These are phyloP conservation scores for Venturia asperata DNA, from an alignment of 2,329 filamentous ascomycete genomes.

Conservation along the genomic window DNA sequence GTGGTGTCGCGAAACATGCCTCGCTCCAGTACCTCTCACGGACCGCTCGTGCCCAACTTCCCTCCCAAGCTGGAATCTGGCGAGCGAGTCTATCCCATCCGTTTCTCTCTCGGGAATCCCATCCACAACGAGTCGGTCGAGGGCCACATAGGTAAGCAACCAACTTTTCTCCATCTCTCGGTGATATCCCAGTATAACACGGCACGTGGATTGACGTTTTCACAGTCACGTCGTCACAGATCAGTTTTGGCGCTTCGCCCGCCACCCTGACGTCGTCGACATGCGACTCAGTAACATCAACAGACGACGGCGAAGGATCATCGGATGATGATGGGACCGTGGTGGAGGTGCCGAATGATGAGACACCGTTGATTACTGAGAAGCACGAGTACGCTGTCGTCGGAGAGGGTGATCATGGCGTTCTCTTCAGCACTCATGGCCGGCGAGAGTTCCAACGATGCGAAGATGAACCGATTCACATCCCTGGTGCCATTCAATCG, in stretches of 20 bases:
- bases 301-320: not conserved
- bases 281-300: not conserved
- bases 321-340: slow-evolving; percentile 4
- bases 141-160: not conserved
- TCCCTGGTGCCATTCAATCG: slow-evolving; percentile 71
- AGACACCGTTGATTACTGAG: not conserved
- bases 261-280: not conserved
- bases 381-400: slow-evolving; percentile 14
- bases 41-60: not conserved
- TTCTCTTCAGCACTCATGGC: not conserved
- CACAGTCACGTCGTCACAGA: not conserved
- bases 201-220: not conserved
- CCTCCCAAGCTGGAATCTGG: slow-evolving; percentile 1
- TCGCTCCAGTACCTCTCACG: not conserved
- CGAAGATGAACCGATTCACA: slow-evolving; percentile 86
- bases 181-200: not conserved
- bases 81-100: slow-evolving; percentile 11
- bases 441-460: slow-evolving; percentile 49
- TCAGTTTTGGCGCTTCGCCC: not conserved
- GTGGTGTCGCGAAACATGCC: not conserved
- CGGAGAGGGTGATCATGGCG: not conserved
- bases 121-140: not conserved
- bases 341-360: not conserved
- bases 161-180: not conserved
- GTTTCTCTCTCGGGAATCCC: not conserved